These are phyloP conservation scores for Citrullus mucosospermus DNA, from an alignment of 306 rosid genomes.

Conservation along the genomic window DNA sequence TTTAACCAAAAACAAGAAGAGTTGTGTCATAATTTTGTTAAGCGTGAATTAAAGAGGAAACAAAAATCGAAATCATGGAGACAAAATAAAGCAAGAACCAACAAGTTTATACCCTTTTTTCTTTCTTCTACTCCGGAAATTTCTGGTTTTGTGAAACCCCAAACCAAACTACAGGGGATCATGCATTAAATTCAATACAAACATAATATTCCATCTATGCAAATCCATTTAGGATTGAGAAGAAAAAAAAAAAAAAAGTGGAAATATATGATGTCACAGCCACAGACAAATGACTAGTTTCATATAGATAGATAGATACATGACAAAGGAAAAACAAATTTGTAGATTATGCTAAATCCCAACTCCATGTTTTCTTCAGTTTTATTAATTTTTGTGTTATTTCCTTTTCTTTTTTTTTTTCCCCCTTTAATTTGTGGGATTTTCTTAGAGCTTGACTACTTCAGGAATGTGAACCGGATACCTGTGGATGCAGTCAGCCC, in stretches of 20 bases:
- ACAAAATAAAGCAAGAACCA: background rate
- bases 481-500: conserved; percentile 74
- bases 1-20: background rate
- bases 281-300: background rate
- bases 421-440: background rate
- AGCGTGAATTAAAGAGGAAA: too few species aligned
- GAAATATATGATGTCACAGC: background rate
- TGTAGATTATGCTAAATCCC: background rate
- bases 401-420: background rate
- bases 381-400: background rate
- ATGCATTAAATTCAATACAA: background rate
- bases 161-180: background rate
- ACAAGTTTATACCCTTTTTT: background rate
- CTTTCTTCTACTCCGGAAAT: background rate
- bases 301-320: background rate
- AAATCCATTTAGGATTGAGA: background rate
- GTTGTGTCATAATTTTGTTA: too few species aligned
- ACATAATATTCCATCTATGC: background rate
- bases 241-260: background rate
- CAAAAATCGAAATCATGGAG: background rate
- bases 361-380: background rate
- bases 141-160: background rate
- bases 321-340: background rate
- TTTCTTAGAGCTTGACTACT: conserved; percentile 56
- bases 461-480: conserved; percentile 93